phyloP scores from a whole-genome alignment of 305 asterid species.

The Solanum aculeatissimum region DNA sequence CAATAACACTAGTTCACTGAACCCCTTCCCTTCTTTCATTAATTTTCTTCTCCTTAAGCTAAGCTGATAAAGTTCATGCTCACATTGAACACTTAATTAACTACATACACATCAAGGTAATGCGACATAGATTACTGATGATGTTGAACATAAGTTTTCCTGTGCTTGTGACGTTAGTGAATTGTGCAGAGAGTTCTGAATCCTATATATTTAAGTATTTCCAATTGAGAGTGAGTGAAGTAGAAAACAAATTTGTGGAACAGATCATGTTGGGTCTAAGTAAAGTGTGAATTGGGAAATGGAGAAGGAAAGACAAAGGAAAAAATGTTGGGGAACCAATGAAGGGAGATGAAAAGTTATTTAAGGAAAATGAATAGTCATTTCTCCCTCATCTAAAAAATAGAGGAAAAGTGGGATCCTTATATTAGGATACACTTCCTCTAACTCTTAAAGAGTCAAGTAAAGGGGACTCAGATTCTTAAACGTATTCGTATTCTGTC shows the following conservation, averaged over 20 bases:
- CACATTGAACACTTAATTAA: background rate
- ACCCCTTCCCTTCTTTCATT: background rate
- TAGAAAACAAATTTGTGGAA: background rate
- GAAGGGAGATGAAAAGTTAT: too few species aligned
- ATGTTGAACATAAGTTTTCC: background rate
- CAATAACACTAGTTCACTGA: background rate
- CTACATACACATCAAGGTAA: background rate
- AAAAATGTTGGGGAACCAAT: too few species aligned
- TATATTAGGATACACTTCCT: too few species aligned
- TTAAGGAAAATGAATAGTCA: too few species aligned
- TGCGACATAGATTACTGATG: background rate
- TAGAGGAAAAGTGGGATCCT: too few species aligned
- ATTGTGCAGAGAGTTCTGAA: background rate
- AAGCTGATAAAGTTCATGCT: background rate
- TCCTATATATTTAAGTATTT: background rate
- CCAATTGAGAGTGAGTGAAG: background rate
- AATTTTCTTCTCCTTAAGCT: background rate
- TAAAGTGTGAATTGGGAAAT: too few species aligned
- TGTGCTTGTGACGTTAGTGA: background rate
- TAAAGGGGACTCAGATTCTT: too few species aligned
- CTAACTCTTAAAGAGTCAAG: too few species aligned
- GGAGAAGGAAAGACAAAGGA: too few species aligned
- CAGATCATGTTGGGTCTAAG: too few species aligned
- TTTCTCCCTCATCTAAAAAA: too few species aligned
- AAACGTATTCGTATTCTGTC: too few species aligned